phyloP scores from a whole-genome alignment of 2,329 filamentous ascomycete genomes.

The Stemphylium beticola region DNA sequence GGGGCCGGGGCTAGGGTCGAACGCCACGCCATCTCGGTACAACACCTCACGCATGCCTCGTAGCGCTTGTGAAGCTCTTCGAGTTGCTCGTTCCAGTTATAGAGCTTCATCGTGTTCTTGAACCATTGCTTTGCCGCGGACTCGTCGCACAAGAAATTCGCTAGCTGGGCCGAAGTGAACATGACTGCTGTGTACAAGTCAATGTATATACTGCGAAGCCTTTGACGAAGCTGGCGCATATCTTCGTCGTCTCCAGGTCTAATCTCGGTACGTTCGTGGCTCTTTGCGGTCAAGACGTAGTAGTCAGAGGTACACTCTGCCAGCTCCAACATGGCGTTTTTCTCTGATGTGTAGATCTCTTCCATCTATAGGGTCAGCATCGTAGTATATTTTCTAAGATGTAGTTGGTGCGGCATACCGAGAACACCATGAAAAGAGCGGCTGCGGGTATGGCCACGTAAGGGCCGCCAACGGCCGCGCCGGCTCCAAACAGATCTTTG shows the following conservation, averaged over 20 bases:
- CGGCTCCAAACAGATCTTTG: slow-evolving; percentile 21
- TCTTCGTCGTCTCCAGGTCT: slow-evolving; percentile 13
- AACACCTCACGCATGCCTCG: slow-evolving; percentile 8
- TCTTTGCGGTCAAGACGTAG: slow-evolving; percentile 18
- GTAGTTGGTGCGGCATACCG: slow-evolving; percentile 10
- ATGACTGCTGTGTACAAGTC: slow-evolving; percentile 20
- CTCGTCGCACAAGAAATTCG: slow-evolving; percentile 15
- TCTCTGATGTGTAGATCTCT: slow-evolving; percentile 20
- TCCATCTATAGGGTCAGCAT: slow-evolving; percentile 8
- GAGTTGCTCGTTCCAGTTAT: slow-evolving; percentile 25
- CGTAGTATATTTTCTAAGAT: background rate
- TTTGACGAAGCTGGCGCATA: slow-evolving; percentile 20
- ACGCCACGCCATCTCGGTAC: slow-evolving; percentile 13
- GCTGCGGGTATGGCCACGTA: slow-evolving; percentile 26
- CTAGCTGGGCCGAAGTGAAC: slow-evolving; percentile 21
- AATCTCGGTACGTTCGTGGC: slow-evolving; percentile 13
- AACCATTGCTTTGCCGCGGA: slow-evolving; percentile 14
- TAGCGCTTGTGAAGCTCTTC: slow-evolving; percentile 16
- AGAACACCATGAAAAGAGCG: slow-evolving; percentile 24
- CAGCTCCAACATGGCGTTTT: slow-evolving; percentile 20
- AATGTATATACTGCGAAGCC: slow-evolving; percentile 18
- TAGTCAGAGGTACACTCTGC: slow-evolving; percentile 18
- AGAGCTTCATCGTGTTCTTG: slow-evolving; percentile 21
- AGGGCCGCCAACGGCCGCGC: slow-evolving; percentile 20
- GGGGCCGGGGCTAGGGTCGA: background rate